Evolutionary conservation across 2,329 filamentous ascomycete species (phyloP), one percentile per base, ranked within the genome.

Genomic region (Rhinocladiella similis): DNA sequence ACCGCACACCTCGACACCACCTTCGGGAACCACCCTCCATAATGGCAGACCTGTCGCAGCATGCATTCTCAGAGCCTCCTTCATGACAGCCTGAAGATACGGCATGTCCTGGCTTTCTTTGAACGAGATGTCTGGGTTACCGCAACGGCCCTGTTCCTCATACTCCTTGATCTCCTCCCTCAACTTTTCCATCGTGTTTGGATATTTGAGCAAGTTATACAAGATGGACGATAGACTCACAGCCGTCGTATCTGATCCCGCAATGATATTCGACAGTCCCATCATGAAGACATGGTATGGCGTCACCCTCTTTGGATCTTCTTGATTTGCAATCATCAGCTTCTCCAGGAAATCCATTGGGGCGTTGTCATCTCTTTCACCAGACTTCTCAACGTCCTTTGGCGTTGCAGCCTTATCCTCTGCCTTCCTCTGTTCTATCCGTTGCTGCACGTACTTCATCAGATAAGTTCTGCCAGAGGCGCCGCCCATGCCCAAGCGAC

Each of bases 181-280:
- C 27, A 66, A 57, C 56, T 62, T 63, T 38, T 46, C 18, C 54
- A 65, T 53, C 29, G 54, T 57, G 16, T 53, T 45, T 0, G 85
- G 85, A 64, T 85, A 82, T 66, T 85, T 86, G 35, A 91, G 77
- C 3, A 92, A 73, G 69, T 85, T 86, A 72, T 92, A 92, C 66
- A 93, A 89, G 0, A 91, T 81, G 5, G 85, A 80, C 5, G 83
- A 82, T 0, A 92, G 78, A 5, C 82, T 84, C 16, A 63, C 53
- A 5, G 63, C 60, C 10, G 63, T 64, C 12, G 58, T 63, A 49
- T 63, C 60, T 6, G 52, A 53, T 1, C 61, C 62, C 5, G 63
- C 63, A 48, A 63, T 63, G 48, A 41, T 70, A 69, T 52, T 68
- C 6, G 50, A 54, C 43, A 60, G 57, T 1, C 68, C 69, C 69